These are phyloP conservation scores for Colletotrichum sp. DNA, from an alignment of 2,329 filamentous ascomycete genomes.

Conservation along the genomic window DNA sequence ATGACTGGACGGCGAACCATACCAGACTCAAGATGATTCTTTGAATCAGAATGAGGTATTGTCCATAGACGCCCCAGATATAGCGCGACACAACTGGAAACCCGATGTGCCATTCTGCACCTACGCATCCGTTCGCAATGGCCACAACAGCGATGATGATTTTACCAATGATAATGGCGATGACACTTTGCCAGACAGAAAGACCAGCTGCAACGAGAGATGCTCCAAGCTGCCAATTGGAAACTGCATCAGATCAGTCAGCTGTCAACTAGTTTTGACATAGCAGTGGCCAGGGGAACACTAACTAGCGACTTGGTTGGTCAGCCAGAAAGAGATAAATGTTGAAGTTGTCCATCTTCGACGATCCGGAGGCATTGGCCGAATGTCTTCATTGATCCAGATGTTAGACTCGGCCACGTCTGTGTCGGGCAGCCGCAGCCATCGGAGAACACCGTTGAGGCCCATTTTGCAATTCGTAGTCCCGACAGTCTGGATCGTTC, in stretches of 20 bases:
- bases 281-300: not conserved
- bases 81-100: conserved; percentile 44
- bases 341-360: conserved; percentile 14
- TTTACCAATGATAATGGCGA: conserved; percentile 11
- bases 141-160: conserved; percentile 14
- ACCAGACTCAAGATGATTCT: conserved; percentile 42
- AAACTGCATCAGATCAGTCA: not conserved
- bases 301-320: conserved; percentile 13
- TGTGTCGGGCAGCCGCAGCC: conserved; percentile 10
- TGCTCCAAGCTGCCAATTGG: conserved; percentile 12
- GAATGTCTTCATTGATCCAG: conserved; percentile 22
- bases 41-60: conserved; percentile 40
- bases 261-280: not conserved
- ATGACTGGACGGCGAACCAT: conserved; percentile 40
- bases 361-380: conserved; percentile 15
- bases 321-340: conserved; percentile 21
- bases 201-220: conserved; percentile 9
- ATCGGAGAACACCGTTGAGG: not conserved
- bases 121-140: conserved; percentile 7
- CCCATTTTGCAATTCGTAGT: not conserved
- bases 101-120: conserved; percentile 40
- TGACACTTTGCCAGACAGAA: conserved; percentile 15
- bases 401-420: conserved; percentile 15
- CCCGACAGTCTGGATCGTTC: not conserved
- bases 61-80: conserved; percentile 44